A percentile compares a stretch with the other conserved stretches of the same genome.
These are phyloP conservation scores for Colletotrichum sp. DNA, from an alignment of 2,329 filamentous ascomycete species.

Conservation along the genomic window DNA sequence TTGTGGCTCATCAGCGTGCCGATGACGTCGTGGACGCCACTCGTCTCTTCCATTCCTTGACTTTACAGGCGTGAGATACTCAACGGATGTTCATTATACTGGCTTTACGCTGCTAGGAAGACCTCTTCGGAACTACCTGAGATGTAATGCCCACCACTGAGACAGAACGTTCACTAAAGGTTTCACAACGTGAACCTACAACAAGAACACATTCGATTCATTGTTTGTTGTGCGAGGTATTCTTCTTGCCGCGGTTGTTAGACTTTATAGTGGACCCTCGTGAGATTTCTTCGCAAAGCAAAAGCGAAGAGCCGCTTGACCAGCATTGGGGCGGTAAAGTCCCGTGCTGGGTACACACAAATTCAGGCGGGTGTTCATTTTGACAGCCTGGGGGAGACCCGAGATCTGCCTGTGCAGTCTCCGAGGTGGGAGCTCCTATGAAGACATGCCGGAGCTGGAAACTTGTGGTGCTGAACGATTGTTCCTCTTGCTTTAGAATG, in stretches of 20 bases:
- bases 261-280: neutral
- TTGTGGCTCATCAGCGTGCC: neutral
- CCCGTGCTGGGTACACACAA: neutral
- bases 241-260: no score
- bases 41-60: neutral
- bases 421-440: neutral
- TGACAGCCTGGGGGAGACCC: neutral
- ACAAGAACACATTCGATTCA: no score
- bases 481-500: neutral
- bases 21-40: neutral
- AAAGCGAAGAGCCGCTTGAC: neutral
- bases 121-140: neutral
- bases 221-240: no score
- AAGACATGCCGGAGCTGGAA: neutral
- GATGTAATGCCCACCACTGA: neutral
- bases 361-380: rapidly evolving
- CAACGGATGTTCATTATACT: neutral
- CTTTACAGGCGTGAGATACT: neutral
- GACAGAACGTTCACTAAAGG: neutral
- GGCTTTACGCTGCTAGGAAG: neutral
- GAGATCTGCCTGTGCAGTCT: neutral
- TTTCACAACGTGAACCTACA: neutral
- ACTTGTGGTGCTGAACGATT: neutral
- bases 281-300: neutral
- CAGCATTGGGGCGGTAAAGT: neutral